Conservation (phyloP, 495 filamentous ascomycete genomes). For the Aspergillus diversus region DNA sequence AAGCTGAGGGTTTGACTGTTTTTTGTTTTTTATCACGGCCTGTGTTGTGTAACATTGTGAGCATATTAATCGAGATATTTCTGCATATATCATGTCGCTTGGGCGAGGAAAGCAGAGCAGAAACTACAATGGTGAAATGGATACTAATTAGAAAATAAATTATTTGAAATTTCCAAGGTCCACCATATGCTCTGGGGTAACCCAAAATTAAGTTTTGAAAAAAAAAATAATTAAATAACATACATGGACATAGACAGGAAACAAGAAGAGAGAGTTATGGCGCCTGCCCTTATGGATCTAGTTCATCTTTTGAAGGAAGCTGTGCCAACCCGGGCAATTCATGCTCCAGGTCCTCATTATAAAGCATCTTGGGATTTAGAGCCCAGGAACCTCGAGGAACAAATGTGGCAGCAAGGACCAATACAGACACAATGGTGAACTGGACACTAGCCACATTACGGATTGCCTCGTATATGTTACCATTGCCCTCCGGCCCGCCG, state of each 20-base stretch:
- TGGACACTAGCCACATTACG: constrained; percentile 43
- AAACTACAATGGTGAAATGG: too few relatives aligned
- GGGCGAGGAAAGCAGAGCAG: too few relatives aligned
- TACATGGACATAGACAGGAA: background rate
- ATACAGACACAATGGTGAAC: constrained; percentile 38
- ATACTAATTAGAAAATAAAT: too few relatives aligned
- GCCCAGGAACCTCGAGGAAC: constrained; percentile 36
- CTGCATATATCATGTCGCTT: too few relatives aligned
- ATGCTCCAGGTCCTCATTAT: constrained; percentile 35
- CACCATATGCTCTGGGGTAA: too few relatives aligned
- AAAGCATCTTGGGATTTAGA: constrained; percentile 43
- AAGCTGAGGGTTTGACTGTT: too few relatives aligned
- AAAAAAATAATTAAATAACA: background rate
- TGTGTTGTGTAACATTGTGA: too few relatives aligned
- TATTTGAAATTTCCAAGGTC: too few relatives aligned
- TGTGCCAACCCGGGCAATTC: constrained; percentile 18
- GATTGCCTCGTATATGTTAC: constrained; percentile 28
- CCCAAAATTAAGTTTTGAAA: background rate
- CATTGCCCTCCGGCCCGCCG: constrained; percentile 26
- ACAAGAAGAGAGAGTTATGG: background rate
- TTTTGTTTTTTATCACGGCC: too few relatives aligned
- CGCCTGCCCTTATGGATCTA: background rate
- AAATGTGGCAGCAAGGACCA: constrained; percentile 43
- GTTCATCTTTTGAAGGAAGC: constrained; percentile 20
- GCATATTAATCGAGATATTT: too few relatives aligned